Conservation (phyloP, 371 early-diverging fungal genomes). For the Batrachochytrium dendrobatidis region DNA sequence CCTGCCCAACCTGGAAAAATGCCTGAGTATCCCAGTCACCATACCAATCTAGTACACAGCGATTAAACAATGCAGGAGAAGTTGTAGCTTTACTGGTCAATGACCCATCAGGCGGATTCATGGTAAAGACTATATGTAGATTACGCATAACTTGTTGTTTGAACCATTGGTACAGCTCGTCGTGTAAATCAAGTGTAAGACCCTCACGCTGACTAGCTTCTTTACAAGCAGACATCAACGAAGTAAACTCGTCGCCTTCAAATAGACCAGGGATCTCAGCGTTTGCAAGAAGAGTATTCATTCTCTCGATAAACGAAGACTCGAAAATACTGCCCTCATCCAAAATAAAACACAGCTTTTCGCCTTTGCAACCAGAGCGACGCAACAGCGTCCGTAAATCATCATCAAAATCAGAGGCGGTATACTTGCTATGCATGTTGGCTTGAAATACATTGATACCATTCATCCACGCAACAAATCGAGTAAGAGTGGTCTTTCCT, state of each 20-base stretch:
- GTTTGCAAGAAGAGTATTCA: slow-evolving; percentile 97
- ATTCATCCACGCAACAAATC: slow-evolving; percentile 99
- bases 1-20: slow-evolving; percentile 94
- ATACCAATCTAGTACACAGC: slow-evolving; percentile 98
- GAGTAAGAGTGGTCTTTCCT: slow-evolving; percentile 92
- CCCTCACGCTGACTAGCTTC: slow-evolving; percentile 94
- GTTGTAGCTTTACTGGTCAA: slow-evolving; percentile 92
- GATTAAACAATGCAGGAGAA: slow-evolving; percentile 98
- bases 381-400: slow-evolving; percentile 87
- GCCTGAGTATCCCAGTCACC: slow-evolving; percentile 98
- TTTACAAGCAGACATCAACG: slow-evolving; percentile 88
- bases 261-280: slow-evolving; percentile 98
- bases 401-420: slow-evolving; percentile 95
- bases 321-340: slow-evolving; percentile 97
- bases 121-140: slow-evolving; percentile 97
- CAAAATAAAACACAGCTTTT: slow-evolving; percentile 96
- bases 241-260: slow-evolving; percentile 94
- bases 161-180: slow-evolving; percentile 97
- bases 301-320: slow-evolving; percentile 94
- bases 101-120: slow-evolving; percentile 96
- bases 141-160: slow-evolving; percentile 93
- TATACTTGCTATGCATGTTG: slow-evolving; percentile 93
- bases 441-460: slow-evolving; percentile 93
- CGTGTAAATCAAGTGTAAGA: slow-evolving; percentile 83
- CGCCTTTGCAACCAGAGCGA: slow-evolving; percentile 92